phyloP scores from a whole-genome alignment of 2,329 filamentous ascomycete species.

The Aspergillus sp. region DNA sequence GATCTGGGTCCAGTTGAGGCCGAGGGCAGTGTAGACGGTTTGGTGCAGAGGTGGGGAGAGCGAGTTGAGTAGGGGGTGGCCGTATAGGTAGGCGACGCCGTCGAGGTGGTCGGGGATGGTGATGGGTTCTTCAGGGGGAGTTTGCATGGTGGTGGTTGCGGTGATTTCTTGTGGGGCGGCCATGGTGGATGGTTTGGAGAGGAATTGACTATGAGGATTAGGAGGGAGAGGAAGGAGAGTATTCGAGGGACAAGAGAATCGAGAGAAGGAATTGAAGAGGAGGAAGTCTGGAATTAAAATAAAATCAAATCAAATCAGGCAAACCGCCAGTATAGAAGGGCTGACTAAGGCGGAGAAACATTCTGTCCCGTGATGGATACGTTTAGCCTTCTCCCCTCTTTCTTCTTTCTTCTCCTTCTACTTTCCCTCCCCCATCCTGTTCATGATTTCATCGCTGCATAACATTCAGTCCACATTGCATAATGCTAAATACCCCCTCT shows the following conservation, averaged over 20 bases:
- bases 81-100: constrained; percentile 56
- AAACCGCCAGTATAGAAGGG: neutral
- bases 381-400: neutral
- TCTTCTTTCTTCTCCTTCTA: constrained; percentile 1
- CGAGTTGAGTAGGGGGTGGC: constrained; percentile 57
- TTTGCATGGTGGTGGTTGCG: constrained; percentile 3
- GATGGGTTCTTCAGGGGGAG: constrained; percentile 32
- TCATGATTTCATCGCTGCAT: neutral
- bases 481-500: neutral
- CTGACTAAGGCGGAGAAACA: constrained; percentile 14
- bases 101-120: constrained; percentile 39
- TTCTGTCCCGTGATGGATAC: constrained; percentile 3
- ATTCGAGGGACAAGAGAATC: neutral
- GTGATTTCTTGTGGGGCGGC: constrained; percentile 18
- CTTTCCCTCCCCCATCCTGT: constrained; percentile 6
- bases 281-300: neutral
- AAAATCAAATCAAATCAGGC: neutral
- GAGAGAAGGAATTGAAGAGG: neutral
- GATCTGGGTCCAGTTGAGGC: constrained; percentile 54
- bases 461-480: neutral
- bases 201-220: neutral
- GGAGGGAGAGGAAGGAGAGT: neutral
- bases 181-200: constrained; percentile 18
- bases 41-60: constrained; percentile 56
- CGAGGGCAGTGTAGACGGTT: constrained; percentile 53